Percentiles rank a stretch among this genome's conserved stretches.
phyloP scores from a whole-genome alignment of 768 basidiomycete genomes.

The Amanita rubescens region DNA sequence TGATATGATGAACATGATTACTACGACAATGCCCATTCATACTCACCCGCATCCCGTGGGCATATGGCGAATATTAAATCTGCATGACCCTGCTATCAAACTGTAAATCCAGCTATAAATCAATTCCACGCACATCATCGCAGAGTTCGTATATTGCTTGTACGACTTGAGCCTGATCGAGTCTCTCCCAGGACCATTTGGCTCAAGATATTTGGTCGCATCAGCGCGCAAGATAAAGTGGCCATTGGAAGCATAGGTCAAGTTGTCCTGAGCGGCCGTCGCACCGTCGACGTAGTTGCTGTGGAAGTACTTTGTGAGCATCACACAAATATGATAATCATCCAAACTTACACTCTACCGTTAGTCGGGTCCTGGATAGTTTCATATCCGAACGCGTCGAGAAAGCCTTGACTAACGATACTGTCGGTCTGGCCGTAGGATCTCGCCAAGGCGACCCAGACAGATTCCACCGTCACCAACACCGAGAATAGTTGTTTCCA shows the following conservation, averaged over 20 bases:
- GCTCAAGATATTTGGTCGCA: constrained; percentile 34
- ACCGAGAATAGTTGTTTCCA: constrained; percentile 2
- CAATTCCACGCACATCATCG: constrained; percentile 37
- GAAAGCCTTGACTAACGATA: constrained; percentile 39
- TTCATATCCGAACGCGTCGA: constrained; percentile 41
- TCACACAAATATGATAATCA: neutral
- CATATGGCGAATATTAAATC: constrained; percentile 50
- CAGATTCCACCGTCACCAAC: constrained; percentile 10
- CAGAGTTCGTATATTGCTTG: constrained; percentile 43
- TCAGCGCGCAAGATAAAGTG: constrained; percentile 53
- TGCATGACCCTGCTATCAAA: constrained; percentile 8
- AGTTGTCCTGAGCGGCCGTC: constrained; percentile 44
- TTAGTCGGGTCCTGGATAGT: constrained; percentile 54
- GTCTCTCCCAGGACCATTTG: constrained; percentile 48
- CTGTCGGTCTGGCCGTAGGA: constrained; percentile 41
- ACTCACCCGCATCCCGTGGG: constrained; percentile 51
- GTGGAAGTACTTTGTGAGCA: neutral
- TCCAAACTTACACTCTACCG: constrained; percentile 57
- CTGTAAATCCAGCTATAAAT: neutral
- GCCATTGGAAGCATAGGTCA: constrained; percentile 48
- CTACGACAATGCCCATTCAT: neutral
- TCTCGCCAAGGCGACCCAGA: constrained; percentile 29
- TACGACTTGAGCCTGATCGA: constrained; percentile 50
- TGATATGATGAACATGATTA: no score
- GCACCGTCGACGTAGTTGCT: constrained; percentile 39